A percentile compares a stretch with the other conserved stretches of the same genome.
Conservation (phyloP, 1,284 basidiomycete genomes). For the Puccinia coronata region DNA sequence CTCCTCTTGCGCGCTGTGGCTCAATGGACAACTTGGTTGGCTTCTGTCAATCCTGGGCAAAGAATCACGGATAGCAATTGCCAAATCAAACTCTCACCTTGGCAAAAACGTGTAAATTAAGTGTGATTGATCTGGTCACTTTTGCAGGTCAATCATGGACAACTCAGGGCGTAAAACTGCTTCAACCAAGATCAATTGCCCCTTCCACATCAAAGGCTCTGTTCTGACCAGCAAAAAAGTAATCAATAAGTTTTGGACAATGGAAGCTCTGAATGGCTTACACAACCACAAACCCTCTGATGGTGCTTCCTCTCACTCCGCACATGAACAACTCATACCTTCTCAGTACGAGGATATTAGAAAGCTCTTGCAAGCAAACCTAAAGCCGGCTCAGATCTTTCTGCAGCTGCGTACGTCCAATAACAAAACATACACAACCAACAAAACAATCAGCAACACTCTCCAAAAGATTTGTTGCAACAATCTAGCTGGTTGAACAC, state of each 20-base stretch:
- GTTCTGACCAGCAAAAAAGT: neutral
- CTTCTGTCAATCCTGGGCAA: conserved; percentile 12
- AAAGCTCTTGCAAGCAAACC: no score
- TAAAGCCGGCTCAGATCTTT: no score
- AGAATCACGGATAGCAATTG: neutral
- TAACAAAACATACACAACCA: neutral
- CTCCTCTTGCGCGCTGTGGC: neutral
- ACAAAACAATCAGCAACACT: neutral
- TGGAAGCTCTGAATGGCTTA: neutral
- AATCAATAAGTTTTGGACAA: no score
- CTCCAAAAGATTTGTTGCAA: no score
- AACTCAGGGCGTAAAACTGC: neutral
- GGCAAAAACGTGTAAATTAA: no score
- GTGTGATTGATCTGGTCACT: neutral
- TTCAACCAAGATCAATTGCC: no score
- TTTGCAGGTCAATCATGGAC: neutral
- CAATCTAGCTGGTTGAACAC: neutral
- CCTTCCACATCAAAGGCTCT: no score
- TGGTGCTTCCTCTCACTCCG: neutral
- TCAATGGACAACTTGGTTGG: neutral
- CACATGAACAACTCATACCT: neutral
- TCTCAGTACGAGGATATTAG: neutral
- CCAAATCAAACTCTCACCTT: neutral
- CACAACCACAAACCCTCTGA: neutral
- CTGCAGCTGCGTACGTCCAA: no score